Evolutionary conservation across 192 early-diverging fungal species (phyloP).

Genomic region (Radiomyces spectabilis): DNA sequence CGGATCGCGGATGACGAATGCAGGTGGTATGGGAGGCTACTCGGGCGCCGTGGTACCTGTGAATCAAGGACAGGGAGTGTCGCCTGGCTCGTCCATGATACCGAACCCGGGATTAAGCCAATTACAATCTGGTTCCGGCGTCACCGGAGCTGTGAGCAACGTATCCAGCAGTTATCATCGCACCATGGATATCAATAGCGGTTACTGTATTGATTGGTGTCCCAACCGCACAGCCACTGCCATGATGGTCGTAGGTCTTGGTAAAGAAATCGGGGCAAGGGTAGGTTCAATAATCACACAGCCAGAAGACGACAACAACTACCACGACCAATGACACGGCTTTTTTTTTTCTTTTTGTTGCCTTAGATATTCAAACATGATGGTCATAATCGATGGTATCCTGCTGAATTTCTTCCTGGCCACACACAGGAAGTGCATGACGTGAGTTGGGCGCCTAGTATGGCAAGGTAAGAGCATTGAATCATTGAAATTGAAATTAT

Average conservation of each 20-base stretch:
- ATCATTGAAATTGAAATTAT: not conserved
- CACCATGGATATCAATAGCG: slow-evolving; percentile 64
- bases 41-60: too few relatives aligned
- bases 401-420: slow-evolving; percentile 44
- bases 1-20: too few relatives aligned
- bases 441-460: slow-evolving; percentile 61
- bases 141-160: slow-evolving; percentile 22
- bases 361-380: slow-evolving; percentile 51
- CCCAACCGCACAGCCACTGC: slow-evolving; percentile 66
- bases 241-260: slow-evolving; percentile 82
- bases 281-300: too few relatives aligned
- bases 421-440: slow-evolving; percentile 63
- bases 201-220: slow-evolving; percentile 84
- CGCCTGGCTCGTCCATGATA: slow-evolving; percentile 3
- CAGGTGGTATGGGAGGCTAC: too few relatives aligned
- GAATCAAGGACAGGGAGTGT: slow-evolving; percentile 2
- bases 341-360: not conserved
- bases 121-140: too few relatives aligned
- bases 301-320: too few relatives aligned
- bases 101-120: too few relatives aligned
- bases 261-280: slow-evolving; percentile 70
- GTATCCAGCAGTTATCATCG: not conserved
- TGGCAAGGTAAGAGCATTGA: slow-evolving; percentile 49
- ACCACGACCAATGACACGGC: too few relatives aligned
- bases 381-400: slow-evolving; percentile 54